Conservation (phyloP, 1,139 yeast genomes). For the Pichia inconspicua region DNA sequence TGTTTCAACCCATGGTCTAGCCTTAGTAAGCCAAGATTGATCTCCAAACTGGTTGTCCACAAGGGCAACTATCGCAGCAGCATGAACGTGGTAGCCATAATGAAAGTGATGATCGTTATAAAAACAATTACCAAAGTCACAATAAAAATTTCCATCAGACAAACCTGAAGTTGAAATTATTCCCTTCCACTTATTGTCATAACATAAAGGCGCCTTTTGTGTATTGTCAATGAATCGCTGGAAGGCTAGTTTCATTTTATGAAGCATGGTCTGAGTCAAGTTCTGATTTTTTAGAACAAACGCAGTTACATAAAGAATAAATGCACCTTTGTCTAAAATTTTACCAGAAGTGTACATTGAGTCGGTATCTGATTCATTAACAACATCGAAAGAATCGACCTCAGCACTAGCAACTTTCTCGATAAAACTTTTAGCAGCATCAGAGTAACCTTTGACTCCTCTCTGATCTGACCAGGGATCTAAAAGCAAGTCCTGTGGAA, state of each 20-base stretch:
- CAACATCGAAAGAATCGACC: slow-evolving; percentile 43
- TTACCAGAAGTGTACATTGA: slow-evolving; percentile 76
- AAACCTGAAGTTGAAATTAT: slow-evolving; percentile 60
- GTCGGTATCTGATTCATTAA: slow-evolving; percentile 54
- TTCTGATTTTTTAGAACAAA: slow-evolving; percentile 43
- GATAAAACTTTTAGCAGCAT: slow-evolving; percentile 35
- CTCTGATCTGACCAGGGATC: slow-evolving; percentile 48
- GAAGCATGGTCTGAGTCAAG: slow-evolving; percentile 40
- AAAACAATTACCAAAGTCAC: slow-evolving; percentile 69
- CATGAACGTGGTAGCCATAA: slow-evolving; percentile 70
- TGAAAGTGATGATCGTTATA: slow-evolving; percentile 82
- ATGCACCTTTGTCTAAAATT: slow-evolving; percentile 66
- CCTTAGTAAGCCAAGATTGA: slow-evolving; percentile 45
- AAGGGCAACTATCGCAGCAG: slow-evolving; percentile 55
- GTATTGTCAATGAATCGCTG: slow-evolving; percentile 49
- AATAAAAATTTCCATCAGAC: slow-evolving; percentile 36
- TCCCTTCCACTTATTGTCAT: slow-evolving; percentile 71
- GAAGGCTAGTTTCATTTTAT: slow-evolving; percentile 50
- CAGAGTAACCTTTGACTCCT: slow-evolving; percentile 32
- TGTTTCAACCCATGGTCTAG: slow-evolving; percentile 50
- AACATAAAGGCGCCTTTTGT: slow-evolving; percentile 55
- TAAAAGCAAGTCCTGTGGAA: slow-evolving; percentile 46
- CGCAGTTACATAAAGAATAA: slow-evolving; percentile 55
- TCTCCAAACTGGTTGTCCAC: slow-evolving; percentile 41
- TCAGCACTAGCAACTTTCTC: slow-evolving; percentile 45